phyloP scores from a whole-genome alignment of 2,329 filamentous ascomycete species.

The Shiraia sp. region DNA sequence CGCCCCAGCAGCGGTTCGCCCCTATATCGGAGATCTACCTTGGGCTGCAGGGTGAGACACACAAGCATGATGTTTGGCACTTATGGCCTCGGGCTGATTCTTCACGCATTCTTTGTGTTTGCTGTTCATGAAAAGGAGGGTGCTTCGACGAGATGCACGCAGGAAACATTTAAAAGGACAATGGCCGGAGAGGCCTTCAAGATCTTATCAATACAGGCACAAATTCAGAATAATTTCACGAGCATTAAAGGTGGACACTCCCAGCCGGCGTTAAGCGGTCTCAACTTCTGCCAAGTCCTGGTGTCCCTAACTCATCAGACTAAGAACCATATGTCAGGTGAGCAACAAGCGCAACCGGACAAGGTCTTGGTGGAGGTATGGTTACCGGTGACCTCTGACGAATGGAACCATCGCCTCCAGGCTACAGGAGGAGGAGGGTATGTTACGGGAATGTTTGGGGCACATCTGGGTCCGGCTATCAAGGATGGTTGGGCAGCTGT shows the following conservation, averaged over 20 bases:
- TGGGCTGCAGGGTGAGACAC: too few species aligned
- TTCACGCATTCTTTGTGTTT: not conserved
- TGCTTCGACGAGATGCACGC: conserved; percentile 6
- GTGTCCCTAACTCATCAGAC: conserved; percentile 19
- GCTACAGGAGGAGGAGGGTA: conserved; percentile 37
- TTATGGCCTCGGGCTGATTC: not conserved
- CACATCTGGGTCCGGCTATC: conserved; percentile 28
- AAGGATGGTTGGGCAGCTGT: conserved; percentile 35
- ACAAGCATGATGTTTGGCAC: not conserved
- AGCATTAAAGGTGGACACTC: conserved; percentile 10
- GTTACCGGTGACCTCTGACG: conserved; percentile 28
- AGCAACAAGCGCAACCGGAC: conserved; percentile 9
- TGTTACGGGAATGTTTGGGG: conserved; percentile 32
- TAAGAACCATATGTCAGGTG: not conserved
- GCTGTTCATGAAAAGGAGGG: not conserved
- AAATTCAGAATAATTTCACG: conserved; percentile 13
- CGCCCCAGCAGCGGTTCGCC: too few species aligned
- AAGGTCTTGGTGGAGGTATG: conserved; percentile 32
- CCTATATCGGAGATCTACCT: too few species aligned
- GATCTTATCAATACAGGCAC: conserved; percentile 18
- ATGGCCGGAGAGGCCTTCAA: conserved; percentile 10
- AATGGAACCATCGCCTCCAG: conserved; percentile 41
- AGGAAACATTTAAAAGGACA: conserved; percentile 8
- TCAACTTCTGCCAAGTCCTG: conserved; percentile 31
- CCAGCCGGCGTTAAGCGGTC: conserved; percentile 10